phyloP scores from a whole-genome alignment of 495 filamentous ascomycete genomes.

The Aspergillus hancockii region DNA sequence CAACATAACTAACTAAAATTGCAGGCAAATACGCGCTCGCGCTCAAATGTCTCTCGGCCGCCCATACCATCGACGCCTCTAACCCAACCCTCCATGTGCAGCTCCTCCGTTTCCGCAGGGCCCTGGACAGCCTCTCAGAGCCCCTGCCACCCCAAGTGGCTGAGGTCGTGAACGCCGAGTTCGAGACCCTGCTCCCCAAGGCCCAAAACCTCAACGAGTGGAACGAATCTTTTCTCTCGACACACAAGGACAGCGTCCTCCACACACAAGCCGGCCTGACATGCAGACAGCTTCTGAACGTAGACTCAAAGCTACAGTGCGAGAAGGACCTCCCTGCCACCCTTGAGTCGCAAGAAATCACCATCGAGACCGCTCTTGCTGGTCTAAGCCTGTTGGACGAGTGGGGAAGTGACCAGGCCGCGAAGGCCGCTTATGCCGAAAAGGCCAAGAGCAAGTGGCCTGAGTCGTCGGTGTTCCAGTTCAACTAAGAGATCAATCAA shows the following conservation, averaged over 20 bases:
- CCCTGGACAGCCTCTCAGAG: conserved; percentile 55
- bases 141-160: conserved; percentile 60
- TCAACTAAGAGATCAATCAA: conserved; percentile 23
- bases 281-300: conserved; percentile 59
- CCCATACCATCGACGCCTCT: conserved; percentile 64
- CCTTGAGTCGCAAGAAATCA: conserved; percentile 53
- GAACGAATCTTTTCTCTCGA: conserved; percentile 66
- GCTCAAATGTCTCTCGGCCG: conserved; percentile 78
- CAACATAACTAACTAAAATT: conserved; percentile 19
- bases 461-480: conserved; percentile 61
- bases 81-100: conserved; percentile 81
- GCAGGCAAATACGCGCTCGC: conserved; percentile 83
- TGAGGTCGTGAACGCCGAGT: conserved; percentile 65
- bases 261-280: conserved; percentile 66
- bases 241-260: conserved; percentile 60
- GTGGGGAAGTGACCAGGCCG: conserved; percentile 57
- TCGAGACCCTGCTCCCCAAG: conserved; percentile 59
- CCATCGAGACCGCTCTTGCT: conserved; percentile 60
- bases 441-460: conserved; percentile 73
- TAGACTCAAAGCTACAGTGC: conserved; percentile 52
- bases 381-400: conserved; percentile 60
- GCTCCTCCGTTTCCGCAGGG: conserved; percentile 65
- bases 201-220: conserved; percentile 58
- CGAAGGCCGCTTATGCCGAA: conserved; percentile 56
- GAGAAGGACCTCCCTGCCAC: conserved; percentile 62